These are phyloP conservation scores for Bruguiera hainesii DNA, from an alignment of 441 rosid genomes.

Conservation along the genomic window DNA sequence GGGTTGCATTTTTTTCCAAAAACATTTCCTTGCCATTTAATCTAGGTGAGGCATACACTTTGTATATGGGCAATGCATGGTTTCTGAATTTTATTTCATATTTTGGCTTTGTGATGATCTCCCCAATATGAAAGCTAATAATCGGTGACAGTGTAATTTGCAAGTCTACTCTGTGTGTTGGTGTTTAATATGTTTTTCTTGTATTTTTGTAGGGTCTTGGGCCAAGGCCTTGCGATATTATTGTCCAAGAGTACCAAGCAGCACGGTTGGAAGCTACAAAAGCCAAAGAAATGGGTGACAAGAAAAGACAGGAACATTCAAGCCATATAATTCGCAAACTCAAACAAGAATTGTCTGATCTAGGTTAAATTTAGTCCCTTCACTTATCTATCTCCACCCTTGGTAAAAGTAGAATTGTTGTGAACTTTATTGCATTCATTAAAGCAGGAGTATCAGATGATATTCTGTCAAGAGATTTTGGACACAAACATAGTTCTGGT, in stretches of 20 bases:
- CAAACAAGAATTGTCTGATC: constrained; percentile 84
- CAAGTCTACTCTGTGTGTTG: neutral
- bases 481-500: constrained; percentile 29
- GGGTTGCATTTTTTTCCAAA: too few species aligned
- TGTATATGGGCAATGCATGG: too few species aligned
- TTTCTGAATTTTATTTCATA: neutral
- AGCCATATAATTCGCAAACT: constrained; percentile 66
- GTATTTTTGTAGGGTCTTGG: constrained; percentile 39
- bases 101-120: neutral
- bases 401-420: constrained; percentile 24
- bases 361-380: constrained; percentile 45
- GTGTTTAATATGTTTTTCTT: constrained; percentile 2
- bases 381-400: constrained; percentile 18
- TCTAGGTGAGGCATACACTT: too few species aligned
- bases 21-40: too few species aligned
- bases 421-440: constrained; percentile 30
- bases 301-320: constrained; percentile 64
- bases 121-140: neutral
- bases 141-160: neutral
- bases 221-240: constrained; percentile 65
- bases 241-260: constrained; percentile 58
- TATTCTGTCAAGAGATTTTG: constrained; percentile 56
- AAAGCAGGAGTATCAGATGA: constrained; percentile 75
- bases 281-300: constrained; percentile 76
- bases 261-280: constrained; percentile 73